Evolutionary conservation across 2,329 filamentous ascomycete species (phyloP).

Genomic region (Lachnellula arida): DNA sequence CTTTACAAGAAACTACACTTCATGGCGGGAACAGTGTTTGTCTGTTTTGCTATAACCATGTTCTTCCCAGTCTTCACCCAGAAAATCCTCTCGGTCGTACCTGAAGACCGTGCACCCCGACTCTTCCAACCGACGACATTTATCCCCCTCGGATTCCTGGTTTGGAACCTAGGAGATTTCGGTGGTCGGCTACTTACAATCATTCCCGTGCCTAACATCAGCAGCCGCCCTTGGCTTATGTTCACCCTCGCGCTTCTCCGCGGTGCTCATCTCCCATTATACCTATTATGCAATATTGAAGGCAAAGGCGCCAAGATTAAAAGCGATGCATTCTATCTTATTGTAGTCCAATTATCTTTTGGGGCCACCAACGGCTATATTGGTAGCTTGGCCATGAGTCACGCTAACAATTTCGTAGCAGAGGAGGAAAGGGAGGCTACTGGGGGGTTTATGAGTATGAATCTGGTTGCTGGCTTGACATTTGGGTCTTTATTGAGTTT

Average conservation of each 20-base stretch:
- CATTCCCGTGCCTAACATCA: slow-evolving; percentile 48
- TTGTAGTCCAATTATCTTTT: slow-evolving; percentile 77
- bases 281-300: slow-evolving; percentile 82
- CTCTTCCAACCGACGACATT: slow-evolving; percentile 73
- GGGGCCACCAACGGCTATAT: slow-evolving; percentile 85
- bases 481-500: slow-evolving; percentile 90
- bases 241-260: slow-evolving; percentile 65
- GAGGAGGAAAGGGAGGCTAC: slow-evolving; percentile 80
- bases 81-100: slow-evolving; percentile 52
- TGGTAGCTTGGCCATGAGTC: slow-evolving; percentile 87
- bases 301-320: slow-evolving; percentile 67
- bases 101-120: slow-evolving; percentile 39
- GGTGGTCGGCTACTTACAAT: slow-evolving; percentile 66
- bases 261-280: slow-evolving; percentile 72
- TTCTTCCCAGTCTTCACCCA: slow-evolving; percentile 89
- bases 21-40: slow-evolving; percentile 69
- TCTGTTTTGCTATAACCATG: slow-evolving; percentile 85
- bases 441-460: slow-evolving; percentile 90
- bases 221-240: slow-evolving; percentile 59
- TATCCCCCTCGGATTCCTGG: slow-evolving; percentile 83
- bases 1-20: slow-evolving; percentile 77
- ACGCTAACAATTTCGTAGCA: slow-evolving; percentile 74
- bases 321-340: slow-evolving; percentile 84
- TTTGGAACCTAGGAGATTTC: slow-evolving; percentile 91
- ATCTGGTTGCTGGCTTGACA: slow-evolving; percentile 78